These are phyloP conservation scores for Xylariaceae sp. DNA, from an alignment of 2,329 filamentous ascomycete genomes.

Conservation along the genomic window DNA sequence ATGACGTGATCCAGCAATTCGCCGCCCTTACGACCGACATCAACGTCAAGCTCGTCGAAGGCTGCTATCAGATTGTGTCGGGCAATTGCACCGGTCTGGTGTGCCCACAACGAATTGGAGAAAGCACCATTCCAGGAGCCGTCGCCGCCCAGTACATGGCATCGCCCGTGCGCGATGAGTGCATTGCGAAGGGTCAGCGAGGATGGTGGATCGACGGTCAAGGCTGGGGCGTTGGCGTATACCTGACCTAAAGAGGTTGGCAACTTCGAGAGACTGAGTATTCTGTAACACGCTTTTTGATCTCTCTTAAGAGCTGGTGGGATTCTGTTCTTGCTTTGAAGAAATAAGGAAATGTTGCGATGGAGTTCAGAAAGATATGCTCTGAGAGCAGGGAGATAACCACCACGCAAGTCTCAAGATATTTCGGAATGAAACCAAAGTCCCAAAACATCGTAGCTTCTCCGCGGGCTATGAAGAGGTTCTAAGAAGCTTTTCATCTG, in stretches of 20 bases:
- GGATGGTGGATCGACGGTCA: constrained; percentile 30
- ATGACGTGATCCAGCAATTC: constrained; percentile 25
- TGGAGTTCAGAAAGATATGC: constrained; percentile 5
- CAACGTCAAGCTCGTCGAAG: constrained; percentile 26
- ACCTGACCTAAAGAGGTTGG: constrained; percentile 21
- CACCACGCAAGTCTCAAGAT: neutral
- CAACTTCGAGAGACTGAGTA: neutral
- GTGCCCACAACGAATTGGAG: constrained; percentile 27
- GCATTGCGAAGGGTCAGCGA: constrained; percentile 29
- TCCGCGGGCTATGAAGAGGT: neutral
- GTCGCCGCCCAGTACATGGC: constrained; percentile 27
- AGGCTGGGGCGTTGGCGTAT: constrained; percentile 26
- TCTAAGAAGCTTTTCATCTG: neutral
- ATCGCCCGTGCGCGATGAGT: constrained; percentile 25
- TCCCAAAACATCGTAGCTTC: neutral
- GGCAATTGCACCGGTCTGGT: constrained; percentile 30
- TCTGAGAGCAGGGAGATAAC: neutral
- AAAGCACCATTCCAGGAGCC: constrained; percentile 24
- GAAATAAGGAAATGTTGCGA: constrained; percentile 3
- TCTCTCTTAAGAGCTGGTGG: neutral
- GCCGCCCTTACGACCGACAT: constrained; percentile 22
- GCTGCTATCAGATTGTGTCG: constrained; percentile 25
- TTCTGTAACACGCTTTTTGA: neutral
- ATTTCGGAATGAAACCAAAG: neutral
- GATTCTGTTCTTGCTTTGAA: constrained; percentile 1